Conservation (phyloP, 148 eudicot species). For the Suaeda aralocaspica region DNA sequence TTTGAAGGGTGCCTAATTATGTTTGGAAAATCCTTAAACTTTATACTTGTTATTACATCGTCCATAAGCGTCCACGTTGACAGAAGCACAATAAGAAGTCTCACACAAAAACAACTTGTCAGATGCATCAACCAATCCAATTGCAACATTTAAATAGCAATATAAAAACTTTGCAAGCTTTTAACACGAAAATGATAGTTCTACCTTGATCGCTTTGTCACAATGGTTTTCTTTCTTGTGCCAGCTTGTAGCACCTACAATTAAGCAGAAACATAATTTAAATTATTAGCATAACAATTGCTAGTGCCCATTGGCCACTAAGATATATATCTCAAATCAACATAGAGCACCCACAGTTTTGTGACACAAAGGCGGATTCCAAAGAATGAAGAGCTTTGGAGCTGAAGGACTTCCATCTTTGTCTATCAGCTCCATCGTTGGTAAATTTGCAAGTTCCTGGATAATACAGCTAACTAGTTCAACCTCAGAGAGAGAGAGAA, state of each 20-base stretch:
- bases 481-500: not conserved
- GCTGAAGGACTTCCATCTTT: conserved; percentile 98
- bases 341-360: conserved; percentile 48
- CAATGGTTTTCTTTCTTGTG: conserved; percentile 29
- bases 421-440: conserved; percentile 69
- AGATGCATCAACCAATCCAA: too few relatives aligned
- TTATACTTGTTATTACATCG: too few relatives aligned
- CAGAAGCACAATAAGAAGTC: too few relatives aligned
- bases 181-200: too few relatives aligned
- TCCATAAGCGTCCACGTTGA: too few relatives aligned
- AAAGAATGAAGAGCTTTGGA: conserved; percentile 71
- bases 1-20: too few relatives aligned
- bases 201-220: conserved; percentile 65
- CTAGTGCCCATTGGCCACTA: too few relatives aligned
- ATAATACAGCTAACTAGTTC: not conserved
- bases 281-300: not conserved
- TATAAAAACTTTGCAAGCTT: too few relatives aligned
- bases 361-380: conserved; percentile 84
- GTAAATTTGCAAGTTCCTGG: conserved; percentile 76
- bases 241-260: conserved; percentile 42
- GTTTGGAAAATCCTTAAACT: too few relatives aligned
- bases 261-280: conserved; percentile 3
- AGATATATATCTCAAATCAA: conserved; percentile 19
- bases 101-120: too few relatives aligned
- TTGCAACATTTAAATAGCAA: too few relatives aligned